Evolutionary conservation across 495 filamentous ascomycete genomes (phyloP).

Genomic region (Penicillium cataractarum): DNA sequence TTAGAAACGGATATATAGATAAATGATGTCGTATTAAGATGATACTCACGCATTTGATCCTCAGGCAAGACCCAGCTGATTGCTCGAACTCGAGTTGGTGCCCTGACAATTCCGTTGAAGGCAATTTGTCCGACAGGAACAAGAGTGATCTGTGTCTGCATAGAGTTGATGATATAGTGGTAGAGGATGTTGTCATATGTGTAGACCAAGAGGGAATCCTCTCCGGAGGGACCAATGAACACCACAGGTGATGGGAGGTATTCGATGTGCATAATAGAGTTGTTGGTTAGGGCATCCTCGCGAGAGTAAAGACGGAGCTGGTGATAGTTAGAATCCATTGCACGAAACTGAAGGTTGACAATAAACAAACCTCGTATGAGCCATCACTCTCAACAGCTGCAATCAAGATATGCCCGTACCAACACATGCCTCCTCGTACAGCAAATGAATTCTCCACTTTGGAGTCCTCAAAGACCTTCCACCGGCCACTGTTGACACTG

Average conservation of each 20-base stretch:
- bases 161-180: conserved; percentile 83
- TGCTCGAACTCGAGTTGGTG: conserved; percentile 87
- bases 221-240: conserved; percentile 81
- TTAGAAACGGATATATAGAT: conserved; percentile 21
- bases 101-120: conserved; percentile 93
- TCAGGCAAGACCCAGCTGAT: conserved; percentile 97
- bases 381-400: conserved; percentile 87
- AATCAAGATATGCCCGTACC: conserved; percentile 95
- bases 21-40: not conserved
- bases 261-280: conserved; percentile 72
- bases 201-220: conserved; percentile 94
- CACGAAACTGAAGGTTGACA: not conserved
- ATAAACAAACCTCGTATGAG: conserved; percentile 70
- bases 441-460: conserved; percentile 85
- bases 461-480: conserved; percentile 89
- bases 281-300: conserved; percentile 76
- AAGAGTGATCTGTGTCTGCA: conserved; percentile 70
- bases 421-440: conserved; percentile 95
- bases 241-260: conserved; percentile 82
- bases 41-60: conserved; percentile 72
- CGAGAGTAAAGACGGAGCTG: conserved; percentile 88
- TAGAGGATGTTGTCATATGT: conserved; percentile 93
- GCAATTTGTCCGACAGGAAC: conserved; percentile 95
- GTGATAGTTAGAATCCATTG: conserved; percentile 3
- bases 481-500: conserved; percentile 89